phyloP scores from a whole-genome alignment of 176 grass and related monocot species.

The Coix lacrymajobi region DNA sequence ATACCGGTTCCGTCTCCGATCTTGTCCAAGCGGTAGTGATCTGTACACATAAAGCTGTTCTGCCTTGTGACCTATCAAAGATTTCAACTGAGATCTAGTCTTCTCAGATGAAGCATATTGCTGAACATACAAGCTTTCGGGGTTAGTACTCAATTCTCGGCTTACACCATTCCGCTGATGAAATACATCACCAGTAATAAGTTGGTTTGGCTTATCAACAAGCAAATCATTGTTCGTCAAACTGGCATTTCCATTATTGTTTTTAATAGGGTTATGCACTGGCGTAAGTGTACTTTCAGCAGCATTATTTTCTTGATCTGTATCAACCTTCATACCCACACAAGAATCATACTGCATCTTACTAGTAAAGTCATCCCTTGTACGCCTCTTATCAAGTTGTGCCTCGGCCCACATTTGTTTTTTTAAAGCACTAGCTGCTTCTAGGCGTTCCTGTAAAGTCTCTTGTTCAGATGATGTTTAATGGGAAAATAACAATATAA shows the following conservation, averaged over 20 bases:
- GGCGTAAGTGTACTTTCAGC: constrained; percentile 30
- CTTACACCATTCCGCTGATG: constrained; percentile 45
- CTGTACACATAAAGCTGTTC: constrained; percentile 88
- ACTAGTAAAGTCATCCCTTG: constrained; percentile 63
- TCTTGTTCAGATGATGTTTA: constrained; percentile 16
- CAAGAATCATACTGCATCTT: constrained; percentile 51
- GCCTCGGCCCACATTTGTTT: constrained; percentile 99
- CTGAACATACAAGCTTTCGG: constrained; percentile 49
- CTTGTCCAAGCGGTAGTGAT: constrained; percentile 88
- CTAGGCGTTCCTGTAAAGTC: constrained; percentile 76
- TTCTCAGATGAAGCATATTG: constrained; percentile 84
- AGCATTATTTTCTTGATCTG: constrained; percentile 46
- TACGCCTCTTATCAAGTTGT: constrained; percentile 90
- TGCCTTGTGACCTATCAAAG: constrained; percentile 73
- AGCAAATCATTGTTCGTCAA: constrained; percentile 30
- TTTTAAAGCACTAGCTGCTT: constrained; percentile 87
- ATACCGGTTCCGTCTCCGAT: constrained; percentile 88
- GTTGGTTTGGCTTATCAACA: constrained; percentile 36
- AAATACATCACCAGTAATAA: constrained; percentile 35
- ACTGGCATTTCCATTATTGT: constrained; percentile 36
- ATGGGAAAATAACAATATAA: constrained; percentile 8
- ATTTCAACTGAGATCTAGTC: constrained; percentile 79
- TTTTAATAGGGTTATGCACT: constrained; percentile 31
- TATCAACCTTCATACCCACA: constrained; percentile 27
- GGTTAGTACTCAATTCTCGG: constrained; percentile 39